Conservation (phyloP, 2,329 filamentous ascomycete genomes). For the Lachnellula hyalina region DNA sequence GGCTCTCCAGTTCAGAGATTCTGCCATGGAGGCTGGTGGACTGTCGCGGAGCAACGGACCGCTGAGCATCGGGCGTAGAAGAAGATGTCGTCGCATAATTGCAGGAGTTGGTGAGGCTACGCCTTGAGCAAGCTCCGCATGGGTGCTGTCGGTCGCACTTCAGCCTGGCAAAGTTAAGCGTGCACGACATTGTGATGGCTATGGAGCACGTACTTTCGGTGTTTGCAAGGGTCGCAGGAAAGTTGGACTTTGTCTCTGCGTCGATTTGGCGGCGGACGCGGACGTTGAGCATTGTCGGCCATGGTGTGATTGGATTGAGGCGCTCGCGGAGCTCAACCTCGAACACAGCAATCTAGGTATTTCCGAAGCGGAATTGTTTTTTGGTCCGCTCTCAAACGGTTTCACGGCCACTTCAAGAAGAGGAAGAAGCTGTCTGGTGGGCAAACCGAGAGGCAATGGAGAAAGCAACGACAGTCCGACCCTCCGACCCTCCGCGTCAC, state of each 20-base stretch:
- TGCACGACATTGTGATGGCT: constrained; percentile 12
- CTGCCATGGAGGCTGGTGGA: constrained; percentile 26
- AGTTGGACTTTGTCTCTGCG: constrained; percentile 31
- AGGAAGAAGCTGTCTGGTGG: constrained; percentile 16
- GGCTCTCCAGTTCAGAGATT: constrained; percentile 25
- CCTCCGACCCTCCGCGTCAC: constrained; percentile 18
- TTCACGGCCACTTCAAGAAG: not conserved
- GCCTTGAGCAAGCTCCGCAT: constrained; percentile 26
- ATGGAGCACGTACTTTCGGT: constrained; percentile 28
- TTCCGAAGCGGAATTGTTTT: not conserved
- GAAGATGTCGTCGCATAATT: constrained; percentile 22
- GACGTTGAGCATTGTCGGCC: constrained; percentile 24
- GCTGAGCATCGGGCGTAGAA: constrained; percentile 23
- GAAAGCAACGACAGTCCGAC: constrained; percentile 14
- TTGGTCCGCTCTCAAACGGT: not conserved
- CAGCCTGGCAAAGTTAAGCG: constrained; percentile 23
- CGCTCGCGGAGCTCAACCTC: constrained; percentile 15
- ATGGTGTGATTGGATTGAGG: constrained; percentile 17
- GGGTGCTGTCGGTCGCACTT: constrained; percentile 30
- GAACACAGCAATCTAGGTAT: not conserved
- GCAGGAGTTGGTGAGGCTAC: constrained; percentile 24
- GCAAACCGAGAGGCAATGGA: constrained; percentile 14
- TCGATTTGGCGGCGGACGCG: constrained; percentile 21
- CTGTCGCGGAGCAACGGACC: constrained; percentile 23
- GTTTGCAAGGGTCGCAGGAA: constrained; percentile 27